Evolutionary conservation across 768 basidiomycete genomes (phyloP).

Genomic region (Dioszegia crocea): DNA sequence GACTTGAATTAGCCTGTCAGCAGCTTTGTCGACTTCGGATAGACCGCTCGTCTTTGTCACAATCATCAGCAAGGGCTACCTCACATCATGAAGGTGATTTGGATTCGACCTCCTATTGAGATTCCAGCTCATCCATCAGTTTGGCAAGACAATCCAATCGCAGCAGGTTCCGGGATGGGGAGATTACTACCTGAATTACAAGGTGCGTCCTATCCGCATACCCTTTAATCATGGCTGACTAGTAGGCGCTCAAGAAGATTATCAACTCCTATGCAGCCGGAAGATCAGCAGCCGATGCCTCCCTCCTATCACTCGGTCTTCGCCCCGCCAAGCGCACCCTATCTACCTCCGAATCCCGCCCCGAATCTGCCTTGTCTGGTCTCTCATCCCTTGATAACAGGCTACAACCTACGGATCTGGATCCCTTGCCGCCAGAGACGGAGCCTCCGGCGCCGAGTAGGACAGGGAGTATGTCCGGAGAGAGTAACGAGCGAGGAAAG

Average conservation of each 20-base stretch:
- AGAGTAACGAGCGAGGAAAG: constrained; percentile 65
- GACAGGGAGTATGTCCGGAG: constrained; percentile 52
- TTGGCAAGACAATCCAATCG: constrained; percentile 94
- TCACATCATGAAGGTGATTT: not conserved
- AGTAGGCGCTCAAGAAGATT: constrained; percentile 58
- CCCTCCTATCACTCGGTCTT: constrained; percentile 74
- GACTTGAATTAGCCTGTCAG: no score
- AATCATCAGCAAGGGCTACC: no score
- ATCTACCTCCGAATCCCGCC: constrained; percentile 35
- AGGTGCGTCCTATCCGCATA: constrained; percentile 49
- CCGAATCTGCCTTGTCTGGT: not conserved
- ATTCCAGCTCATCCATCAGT: constrained; percentile 55
- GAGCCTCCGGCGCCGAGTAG: constrained; percentile 40
- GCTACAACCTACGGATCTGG: constrained; percentile 16
- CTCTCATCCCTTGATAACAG: not conserved
- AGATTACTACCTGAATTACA: constrained; percentile 93
- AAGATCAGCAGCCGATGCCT: constrained; percentile 83
- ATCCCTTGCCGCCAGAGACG: constrained; percentile 42
- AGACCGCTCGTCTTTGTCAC: no score
- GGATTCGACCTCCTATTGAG: no score
- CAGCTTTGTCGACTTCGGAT: no score
- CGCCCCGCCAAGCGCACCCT: constrained; percentile 61
- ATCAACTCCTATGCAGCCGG: constrained; percentile 90
- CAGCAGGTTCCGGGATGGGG: constrained; percentile 98
- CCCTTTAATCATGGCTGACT: not conserved